A percentile compares a stretch with the other conserved stretches of the same genome.
These are phyloP conservation scores for Ramaria rubella DNA, from an alignment of 768 basidiomycete genomes.

Conservation along the genomic window DNA sequence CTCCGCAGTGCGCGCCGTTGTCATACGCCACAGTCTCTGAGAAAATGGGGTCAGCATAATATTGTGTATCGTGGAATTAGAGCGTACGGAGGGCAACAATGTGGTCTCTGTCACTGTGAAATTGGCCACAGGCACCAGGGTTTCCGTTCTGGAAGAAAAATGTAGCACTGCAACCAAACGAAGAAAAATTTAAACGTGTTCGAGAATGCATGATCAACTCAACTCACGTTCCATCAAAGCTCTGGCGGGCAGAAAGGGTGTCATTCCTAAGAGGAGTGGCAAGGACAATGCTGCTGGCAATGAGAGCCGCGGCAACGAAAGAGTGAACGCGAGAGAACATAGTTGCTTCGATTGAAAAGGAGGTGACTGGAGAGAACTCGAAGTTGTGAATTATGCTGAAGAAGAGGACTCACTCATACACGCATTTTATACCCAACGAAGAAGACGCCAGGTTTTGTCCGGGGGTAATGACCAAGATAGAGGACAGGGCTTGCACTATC, in stretches of 20 bases:
- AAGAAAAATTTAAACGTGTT: slow-evolving; percentile 18
- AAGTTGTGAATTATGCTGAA: no score
- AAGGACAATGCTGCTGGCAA: background rate
- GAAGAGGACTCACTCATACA: no score
- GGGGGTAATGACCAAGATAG: no score
- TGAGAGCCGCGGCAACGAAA: background rate
- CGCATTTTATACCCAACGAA: no score
- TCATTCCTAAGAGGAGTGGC: background rate
- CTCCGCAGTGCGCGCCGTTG: slow-evolving; percentile 44
- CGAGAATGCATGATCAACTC: background rate
- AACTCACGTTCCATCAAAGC: background rate
- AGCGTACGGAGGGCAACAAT: slow-evolving; percentile 30
- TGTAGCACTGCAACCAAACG: slow-evolving; percentile 43
- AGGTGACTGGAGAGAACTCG: no score
- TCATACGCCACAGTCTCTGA: background rate
- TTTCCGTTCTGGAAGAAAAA: slow-evolving; percentile 66
- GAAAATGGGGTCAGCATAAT: background rate
- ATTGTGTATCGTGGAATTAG: background rate
- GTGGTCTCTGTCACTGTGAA: slow-evolving; percentile 42
- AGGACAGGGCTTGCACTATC: no score
- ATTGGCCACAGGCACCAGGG: slow-evolving; percentile 73
- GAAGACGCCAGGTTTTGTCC: no score
- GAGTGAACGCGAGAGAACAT: background rate
- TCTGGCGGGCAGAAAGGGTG: background rate
- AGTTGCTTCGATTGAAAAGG: background rate